Percentiles rank a stretch among this genome's conserved stretches.
Conservation (phyloP, 139 green algal genomes). For the Dunaliella primolecta region DNA sequence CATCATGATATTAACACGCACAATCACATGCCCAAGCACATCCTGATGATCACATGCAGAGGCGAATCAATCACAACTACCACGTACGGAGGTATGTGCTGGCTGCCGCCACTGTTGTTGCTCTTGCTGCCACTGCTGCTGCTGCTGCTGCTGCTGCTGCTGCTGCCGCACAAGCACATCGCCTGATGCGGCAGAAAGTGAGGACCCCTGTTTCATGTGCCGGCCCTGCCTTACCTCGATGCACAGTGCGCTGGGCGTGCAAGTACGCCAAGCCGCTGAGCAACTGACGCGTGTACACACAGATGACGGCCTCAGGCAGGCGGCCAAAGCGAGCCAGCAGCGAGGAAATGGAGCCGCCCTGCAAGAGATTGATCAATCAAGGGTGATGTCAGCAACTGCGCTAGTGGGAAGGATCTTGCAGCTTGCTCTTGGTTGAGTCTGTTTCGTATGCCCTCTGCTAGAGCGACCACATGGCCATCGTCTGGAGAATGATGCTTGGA, state of each 20-base stretch:
- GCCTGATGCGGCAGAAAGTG: not conserved
- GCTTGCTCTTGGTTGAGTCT: too few relatives aligned
- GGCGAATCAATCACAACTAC: too few relatives aligned
- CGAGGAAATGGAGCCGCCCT: conserved; percentile 80
- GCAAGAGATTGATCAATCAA: not conserved
- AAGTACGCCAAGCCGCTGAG: conserved; percentile 78
- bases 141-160: not conserved
- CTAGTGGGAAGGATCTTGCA: too few relatives aligned
- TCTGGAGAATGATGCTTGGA: too few relatives aligned
- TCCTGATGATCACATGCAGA: too few relatives aligned
- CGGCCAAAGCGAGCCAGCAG: conserved; percentile 74
- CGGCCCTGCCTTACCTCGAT: conserved; percentile 39
- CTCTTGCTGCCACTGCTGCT: not conserved
- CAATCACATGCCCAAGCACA: too few relatives aligned
- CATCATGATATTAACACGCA: too few relatives aligned
- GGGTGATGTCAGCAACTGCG: too few relatives aligned
- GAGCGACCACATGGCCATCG: too few relatives aligned
- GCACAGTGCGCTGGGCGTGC: conserved; percentile 76
- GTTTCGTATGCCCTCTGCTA: too few relatives aligned
- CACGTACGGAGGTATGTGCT: too few relatives aligned
- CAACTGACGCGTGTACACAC: conserved; percentile 68
- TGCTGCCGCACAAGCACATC: not conserved
- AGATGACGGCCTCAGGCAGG: conserved; percentile 52
- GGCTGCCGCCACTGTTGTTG: not conserved
- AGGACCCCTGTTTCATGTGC: not conserved